phyloP scores from a whole-genome alignment of 257 asterid genomes.

The Penstemon newberryi region DNA sequence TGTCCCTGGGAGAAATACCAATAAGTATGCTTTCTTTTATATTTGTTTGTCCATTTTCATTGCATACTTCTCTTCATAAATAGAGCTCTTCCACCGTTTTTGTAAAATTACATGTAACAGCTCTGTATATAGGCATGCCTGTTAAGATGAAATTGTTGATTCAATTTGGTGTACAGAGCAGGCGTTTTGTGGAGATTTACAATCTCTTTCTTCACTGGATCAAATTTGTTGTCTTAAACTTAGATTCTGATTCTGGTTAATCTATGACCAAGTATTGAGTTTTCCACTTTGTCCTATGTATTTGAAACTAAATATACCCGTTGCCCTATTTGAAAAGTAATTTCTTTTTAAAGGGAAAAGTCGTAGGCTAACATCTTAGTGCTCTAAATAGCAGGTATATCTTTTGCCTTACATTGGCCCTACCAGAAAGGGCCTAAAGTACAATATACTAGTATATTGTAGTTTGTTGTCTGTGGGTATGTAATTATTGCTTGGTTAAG shows the following conservation, averaged over 20 bases:
- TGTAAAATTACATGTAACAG: background rate
- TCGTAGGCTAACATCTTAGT: background rate
- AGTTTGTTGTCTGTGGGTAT: background rate
- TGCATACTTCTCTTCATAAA: constrained; percentile 20
- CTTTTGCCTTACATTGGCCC: constrained; percentile 8
- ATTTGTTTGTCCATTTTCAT: constrained; percentile 15
- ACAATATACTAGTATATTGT: too few species aligned
- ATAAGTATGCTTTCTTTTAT: constrained; percentile 52
- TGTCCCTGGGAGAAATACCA: constrained; percentile 96
- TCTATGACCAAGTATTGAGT: background rate
- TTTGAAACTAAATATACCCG: background rate
- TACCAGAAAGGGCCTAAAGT: too few species aligned
- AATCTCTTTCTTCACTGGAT: background rate
- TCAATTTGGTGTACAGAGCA: background rate
- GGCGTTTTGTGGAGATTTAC: constrained; percentile 1
- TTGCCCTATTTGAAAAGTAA: background rate
- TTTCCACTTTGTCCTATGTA: background rate
- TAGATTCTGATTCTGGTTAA: background rate
- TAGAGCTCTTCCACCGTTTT: background rate
- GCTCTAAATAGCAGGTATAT: constrained; percentile 7
- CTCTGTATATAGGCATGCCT: constrained; percentile 10
- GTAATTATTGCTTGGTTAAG: constrained; percentile 1
- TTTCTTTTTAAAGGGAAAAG: background rate
- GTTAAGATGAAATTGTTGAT: constrained; percentile 10
- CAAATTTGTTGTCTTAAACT: constrained; percentile 1